phyloP scores from a whole-genome alignment of 176 grass and related monocot genomes.

The Calamus simplicifolius region DNA sequence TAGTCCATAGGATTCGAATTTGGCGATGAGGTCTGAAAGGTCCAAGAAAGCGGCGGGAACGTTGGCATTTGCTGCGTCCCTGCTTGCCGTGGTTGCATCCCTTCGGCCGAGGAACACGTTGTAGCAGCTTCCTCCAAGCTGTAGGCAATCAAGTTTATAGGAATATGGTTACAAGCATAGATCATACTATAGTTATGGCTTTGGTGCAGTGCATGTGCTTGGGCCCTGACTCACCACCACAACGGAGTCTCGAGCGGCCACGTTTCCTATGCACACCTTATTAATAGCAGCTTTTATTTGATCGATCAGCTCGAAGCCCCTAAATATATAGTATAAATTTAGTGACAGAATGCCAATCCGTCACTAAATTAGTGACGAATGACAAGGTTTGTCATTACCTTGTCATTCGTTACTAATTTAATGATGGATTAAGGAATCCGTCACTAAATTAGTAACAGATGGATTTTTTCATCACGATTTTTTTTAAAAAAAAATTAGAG shows the following conservation, averaged over 20 bases:
- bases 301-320: conserved; percentile 65
- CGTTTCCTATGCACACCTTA: conserved; percentile 47
- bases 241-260: conserved; percentile 66
- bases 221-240: conserved; percentile 41
- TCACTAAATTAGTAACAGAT: too few species aligned
- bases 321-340: too few species aligned
- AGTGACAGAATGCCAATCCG: too few species aligned
- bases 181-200: too few species aligned
- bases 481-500: too few species aligned
- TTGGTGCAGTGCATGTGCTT: too few species aligned
- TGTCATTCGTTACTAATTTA: too few species aligned
- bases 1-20: conserved; percentile 49
- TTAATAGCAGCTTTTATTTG: conserved; percentile 48
- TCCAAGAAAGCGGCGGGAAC: conserved; percentile 53
- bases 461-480: too few species aligned
- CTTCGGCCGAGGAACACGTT: conserved; percentile 51
- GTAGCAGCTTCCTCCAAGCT: conserved; percentile 65
- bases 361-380: too few species aligned
- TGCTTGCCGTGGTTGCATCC: conserved; percentile 56
- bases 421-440: too few species aligned
- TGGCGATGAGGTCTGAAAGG: conserved; percentile 35
- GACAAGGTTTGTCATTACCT: too few species aligned
- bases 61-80: conserved; percentile 28
- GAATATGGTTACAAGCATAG: too few species aligned
- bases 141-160: background rate